Conservation (phyloP, 768 basidiomycete genomes). For the Phylloporus scabripes region DNA sequence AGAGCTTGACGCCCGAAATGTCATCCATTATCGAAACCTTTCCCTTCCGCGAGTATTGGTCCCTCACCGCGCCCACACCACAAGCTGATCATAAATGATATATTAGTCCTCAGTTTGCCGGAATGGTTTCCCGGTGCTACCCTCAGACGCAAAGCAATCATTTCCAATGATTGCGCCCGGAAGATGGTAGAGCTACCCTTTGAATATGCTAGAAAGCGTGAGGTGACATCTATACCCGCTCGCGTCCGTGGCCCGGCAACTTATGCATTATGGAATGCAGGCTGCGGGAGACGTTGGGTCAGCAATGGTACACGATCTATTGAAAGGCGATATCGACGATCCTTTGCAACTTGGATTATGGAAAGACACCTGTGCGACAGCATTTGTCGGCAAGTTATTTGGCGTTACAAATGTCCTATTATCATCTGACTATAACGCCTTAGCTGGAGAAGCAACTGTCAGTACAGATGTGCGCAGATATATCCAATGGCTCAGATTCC, state of each 20-base stretch:
- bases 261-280: too few relatives aligned
- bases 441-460: constrained; percentile 17
- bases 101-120: constrained; percentile 20
- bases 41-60: constrained; percentile 15
- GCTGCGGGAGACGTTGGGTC: constrained; percentile 6
- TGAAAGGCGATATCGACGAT: not conserved
- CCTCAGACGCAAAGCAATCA: constrained; percentile 24
- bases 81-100: not conserved
- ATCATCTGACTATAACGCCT: too few relatives aligned
- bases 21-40: constrained; percentile 17
- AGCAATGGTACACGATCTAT: constrained; percentile 11
- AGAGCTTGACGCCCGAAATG: constrained; percentile 11
- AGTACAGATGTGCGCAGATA: too few relatives aligned
- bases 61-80: too few relatives aligned
- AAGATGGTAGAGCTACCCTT: constrained; percentile 16
- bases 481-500: too few relatives aligned
- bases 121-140: constrained; percentile 20
- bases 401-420: too few relatives aligned
- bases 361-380: not conserved
- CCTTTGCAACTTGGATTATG: not conserved
- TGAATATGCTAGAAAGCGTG: constrained; percentile 8
- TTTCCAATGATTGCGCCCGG: constrained; percentile 2
- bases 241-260: too few relatives aligned
- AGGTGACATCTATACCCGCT: constrained; percentile 8
- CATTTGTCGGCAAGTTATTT: not conserved